phyloP scores from a whole-genome alignment of 495 filamentous ascomycete genomes.

The Copromyces sp. region DNA sequence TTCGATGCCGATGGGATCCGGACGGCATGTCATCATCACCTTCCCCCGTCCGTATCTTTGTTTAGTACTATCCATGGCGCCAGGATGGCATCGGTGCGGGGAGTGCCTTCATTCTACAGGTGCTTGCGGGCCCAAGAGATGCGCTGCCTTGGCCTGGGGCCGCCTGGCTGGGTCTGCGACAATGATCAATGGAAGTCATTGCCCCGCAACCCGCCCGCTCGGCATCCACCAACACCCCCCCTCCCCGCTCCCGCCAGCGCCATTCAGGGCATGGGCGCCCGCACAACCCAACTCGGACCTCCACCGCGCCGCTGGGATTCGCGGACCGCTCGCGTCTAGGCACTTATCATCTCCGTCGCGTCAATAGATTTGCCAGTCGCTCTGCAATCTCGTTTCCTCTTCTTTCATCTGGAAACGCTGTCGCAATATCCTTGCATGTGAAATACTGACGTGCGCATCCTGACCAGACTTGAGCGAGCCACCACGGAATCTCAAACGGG shows the following conservation, averaged over 20 bases:
- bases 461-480: slow-evolving; percentile 29
- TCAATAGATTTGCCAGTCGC: neutral
- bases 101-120: neutral
- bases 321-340: neutral
- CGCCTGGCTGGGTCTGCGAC: neutral
- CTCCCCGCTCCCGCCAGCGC: neutral
- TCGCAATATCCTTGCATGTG: slow-evolving; percentile 1
- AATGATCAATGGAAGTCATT: neutral
- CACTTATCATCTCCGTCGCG: neutral
- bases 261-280: neutral
- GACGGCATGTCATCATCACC: neutral
- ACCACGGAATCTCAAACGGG: slow-evolving; percentile 69
- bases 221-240: neutral
- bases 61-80: neutral
- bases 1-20: neutral
- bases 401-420: slow-evolving; percentile 5
- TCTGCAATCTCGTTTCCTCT: neutral
- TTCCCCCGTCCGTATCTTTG: neutral
- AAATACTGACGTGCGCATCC: slow-evolving; percentile 16
- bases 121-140: neutral
- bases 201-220: neutral
- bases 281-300: neutral
- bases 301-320: neutral
- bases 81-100: neutral
- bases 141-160: neutral